Evolutionary conservation across 2,329 filamentous ascomycete species (phyloP).

Genomic region (Aspergillus terreus): DNA sequence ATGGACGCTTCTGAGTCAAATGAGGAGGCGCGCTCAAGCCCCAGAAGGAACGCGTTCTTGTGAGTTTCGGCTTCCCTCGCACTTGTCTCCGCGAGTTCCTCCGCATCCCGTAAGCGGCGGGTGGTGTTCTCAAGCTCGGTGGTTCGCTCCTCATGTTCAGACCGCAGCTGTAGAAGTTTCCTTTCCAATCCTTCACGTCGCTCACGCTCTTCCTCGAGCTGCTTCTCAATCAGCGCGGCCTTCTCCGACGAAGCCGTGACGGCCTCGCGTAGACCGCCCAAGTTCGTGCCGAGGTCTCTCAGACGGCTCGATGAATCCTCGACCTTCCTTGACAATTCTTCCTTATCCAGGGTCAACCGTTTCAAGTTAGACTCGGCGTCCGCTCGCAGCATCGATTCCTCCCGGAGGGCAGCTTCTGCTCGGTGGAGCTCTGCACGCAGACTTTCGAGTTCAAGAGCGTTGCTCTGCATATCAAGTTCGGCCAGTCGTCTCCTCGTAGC

Average conservation of each 20-base stretch:
- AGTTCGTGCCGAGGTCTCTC: constrained; percentile 65
- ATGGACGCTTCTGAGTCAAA: constrained; percentile 35
- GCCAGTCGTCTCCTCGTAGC: constrained; percentile 78
- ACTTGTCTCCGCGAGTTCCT: constrained; percentile 83
- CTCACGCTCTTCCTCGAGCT: constrained; percentile 73
- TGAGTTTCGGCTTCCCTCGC: constrained; percentile 84
- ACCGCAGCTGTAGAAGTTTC: constrained; percentile 71
- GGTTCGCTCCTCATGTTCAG: constrained; percentile 77
- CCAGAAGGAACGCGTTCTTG: constrained; percentile 74
- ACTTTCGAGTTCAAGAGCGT: constrained; percentile 77
- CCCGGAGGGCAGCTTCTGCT: constrained; percentile 70
- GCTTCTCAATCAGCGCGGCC: constrained; percentile 69
- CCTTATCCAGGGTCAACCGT: constrained; percentile 80
- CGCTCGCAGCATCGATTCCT: constrained; percentile 72
- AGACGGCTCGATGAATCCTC: constrained; percentile 64
- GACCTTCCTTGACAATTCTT: constrained; percentile 67
- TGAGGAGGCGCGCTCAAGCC: constrained; percentile 68
- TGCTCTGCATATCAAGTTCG: constrained; percentile 80
- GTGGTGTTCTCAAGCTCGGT: constrained; percentile 71
- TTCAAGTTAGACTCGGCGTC: constrained; percentile 73
- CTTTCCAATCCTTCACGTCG: constrained; percentile 70
- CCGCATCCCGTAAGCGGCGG: constrained; percentile 74
- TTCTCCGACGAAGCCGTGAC: constrained; percentile 76
- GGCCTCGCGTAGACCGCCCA: constrained; percentile 72
- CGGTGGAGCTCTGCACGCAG: constrained; percentile 82